Evolutionary conservation across 345 rosid genomes (phyloP).

Genomic region (Limnanthes douglasii): DNA sequence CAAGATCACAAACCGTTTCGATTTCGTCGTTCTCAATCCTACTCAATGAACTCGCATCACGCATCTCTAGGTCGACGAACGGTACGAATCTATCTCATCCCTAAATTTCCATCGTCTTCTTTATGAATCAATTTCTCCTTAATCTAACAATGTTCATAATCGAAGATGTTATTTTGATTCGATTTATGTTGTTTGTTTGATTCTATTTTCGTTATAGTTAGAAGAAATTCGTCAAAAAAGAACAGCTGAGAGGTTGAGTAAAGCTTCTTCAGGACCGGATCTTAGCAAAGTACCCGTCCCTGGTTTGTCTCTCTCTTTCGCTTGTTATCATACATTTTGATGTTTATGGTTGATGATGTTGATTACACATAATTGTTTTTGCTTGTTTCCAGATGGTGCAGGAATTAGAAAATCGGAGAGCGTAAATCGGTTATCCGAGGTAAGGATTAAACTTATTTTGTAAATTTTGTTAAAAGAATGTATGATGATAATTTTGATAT

Average conservation of each 20-base stretch:
- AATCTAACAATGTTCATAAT: background rate
- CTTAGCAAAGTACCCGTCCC: conserved; percentile 36
- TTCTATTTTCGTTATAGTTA: conserved; percentile 46
- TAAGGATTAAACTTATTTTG: conserved; percentile 8
- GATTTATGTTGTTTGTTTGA: conserved; percentile 2
- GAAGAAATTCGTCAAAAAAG: conserved; percentile 92
- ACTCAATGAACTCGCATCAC: conserved; percentile 72
- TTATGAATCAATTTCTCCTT: background rate
- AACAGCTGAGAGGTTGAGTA: conserved; percentile 81
- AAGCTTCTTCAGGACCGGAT: conserved; percentile 73
- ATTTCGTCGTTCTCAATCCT: too few species aligned
- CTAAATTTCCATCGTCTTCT: background rate
- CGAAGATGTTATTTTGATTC: background rate
- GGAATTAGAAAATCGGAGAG: conserved; percentile 76
- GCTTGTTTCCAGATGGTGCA: conserved; percentile 22
- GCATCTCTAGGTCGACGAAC: conserved; percentile 95
- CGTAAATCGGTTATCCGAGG: conserved; percentile 72
- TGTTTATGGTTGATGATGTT: background rate
- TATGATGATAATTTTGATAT: background rate
- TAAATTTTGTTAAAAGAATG: background rate
- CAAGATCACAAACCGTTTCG: too few species aligned
- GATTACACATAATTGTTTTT: background rate
- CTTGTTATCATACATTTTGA: too few species aligned
- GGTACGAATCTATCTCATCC: conserved; percentile 19
- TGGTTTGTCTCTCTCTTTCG: conserved; percentile 13